phyloP scores from a whole-genome alignment of 23 red algal species.

The Gracilaria vermiculophylla region DNA sequence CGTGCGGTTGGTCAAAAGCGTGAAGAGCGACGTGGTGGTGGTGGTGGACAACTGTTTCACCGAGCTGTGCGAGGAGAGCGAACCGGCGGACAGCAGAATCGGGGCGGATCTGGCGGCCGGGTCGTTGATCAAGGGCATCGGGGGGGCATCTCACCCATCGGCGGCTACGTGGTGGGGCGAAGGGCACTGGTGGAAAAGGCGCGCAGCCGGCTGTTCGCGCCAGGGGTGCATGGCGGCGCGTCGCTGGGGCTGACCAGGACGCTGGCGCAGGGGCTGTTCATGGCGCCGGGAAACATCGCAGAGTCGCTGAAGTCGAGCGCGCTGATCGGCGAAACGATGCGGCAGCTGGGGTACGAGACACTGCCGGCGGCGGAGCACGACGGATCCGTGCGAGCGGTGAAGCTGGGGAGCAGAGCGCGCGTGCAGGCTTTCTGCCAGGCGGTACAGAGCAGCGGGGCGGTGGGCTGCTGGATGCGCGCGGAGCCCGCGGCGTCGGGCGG shows the following conservation, averaged over 20 bases:
- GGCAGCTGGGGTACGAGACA: constrained; percentile 66
- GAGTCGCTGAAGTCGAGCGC: constrained; percentile 74
- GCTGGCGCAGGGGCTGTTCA: constrained; percentile 78
- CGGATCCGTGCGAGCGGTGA: constrained; percentile 71
- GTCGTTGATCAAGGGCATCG: constrained; percentile 86
- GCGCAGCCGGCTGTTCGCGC: constrained; percentile 54
- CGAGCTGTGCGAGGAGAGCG: constrained; percentile 67
- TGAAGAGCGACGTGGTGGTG: constrained; percentile 54
- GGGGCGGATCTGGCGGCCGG: constrained; percentile 86
- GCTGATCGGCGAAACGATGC: constrained; percentile 61
- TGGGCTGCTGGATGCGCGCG: constrained; percentile 55
- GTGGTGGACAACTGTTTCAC: constrained; percentile 94
- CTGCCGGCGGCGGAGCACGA: constrained; percentile 3
- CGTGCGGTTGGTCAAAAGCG: constrained; percentile 39
- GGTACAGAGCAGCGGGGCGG: constrained; percentile 70
- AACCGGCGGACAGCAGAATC: constrained; percentile 54
- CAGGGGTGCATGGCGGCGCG: constrained; percentile 77
- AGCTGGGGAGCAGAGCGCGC: neutral
- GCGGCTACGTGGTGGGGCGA: constrained; percentile 77
- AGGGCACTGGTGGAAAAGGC: constrained; percentile 60
- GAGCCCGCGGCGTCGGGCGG: constrained; percentile 57
- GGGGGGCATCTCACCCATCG: constrained; percentile 77
- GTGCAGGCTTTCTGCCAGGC: constrained; percentile 62
- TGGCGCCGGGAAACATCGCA: constrained; percentile 76
- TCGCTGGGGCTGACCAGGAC: constrained; percentile 60